Evolutionary conservation across 345 rosid genomes (phyloP), one percentile per base, ranked within the genome.

Genomic region (Turnera subulata): DNA sequence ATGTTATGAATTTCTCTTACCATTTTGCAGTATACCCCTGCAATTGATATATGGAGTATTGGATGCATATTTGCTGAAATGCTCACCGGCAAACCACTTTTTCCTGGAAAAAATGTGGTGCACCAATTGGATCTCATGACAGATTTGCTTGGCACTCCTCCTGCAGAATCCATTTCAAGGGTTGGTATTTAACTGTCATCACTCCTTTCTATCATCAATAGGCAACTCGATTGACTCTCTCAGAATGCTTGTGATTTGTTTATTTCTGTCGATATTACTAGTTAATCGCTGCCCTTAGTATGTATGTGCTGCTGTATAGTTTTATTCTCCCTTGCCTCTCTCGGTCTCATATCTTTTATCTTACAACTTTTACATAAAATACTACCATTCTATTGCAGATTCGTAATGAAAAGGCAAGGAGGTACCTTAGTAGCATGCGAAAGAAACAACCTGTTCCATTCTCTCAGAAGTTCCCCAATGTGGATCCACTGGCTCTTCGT

Each of bases 1-100:
- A 17, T 18, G 25, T 32, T 52, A 8, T 19, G 20, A 44, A 17
- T 26, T 53, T 44, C 45, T 62, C 50, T 48, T 58, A 39, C 39
- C 50, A 59, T 65, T 63, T 3, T 62, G 59, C 75, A 92, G 98
- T 92, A 92, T 64, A 92, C 98, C 16, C 98, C 97, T 46, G 95
- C 91, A 1, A 86, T 92, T 74, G 98, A 92, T 72, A 86, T 83
- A 38, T 92, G 98, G 98, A 92, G 98, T 79, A 80, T 92, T 53
- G 98, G 98, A 71, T 92, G 98, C 76, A 92, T 89, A 69, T 92
- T 92, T 68, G 97, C 99, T 21, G 99, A 92, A 80, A 80, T 92
- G 96, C 95, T 92, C 68, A 64, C 84, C 51, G 97, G 98, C 55
- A 86, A 79, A 70, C 98, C 97, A 45, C 64, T 92, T 58, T 92